Evolutionary conservation across 2,329 filamentous ascomycete genomes (phyloP).

Genomic region (Neofusicoccum sp.): DNA sequence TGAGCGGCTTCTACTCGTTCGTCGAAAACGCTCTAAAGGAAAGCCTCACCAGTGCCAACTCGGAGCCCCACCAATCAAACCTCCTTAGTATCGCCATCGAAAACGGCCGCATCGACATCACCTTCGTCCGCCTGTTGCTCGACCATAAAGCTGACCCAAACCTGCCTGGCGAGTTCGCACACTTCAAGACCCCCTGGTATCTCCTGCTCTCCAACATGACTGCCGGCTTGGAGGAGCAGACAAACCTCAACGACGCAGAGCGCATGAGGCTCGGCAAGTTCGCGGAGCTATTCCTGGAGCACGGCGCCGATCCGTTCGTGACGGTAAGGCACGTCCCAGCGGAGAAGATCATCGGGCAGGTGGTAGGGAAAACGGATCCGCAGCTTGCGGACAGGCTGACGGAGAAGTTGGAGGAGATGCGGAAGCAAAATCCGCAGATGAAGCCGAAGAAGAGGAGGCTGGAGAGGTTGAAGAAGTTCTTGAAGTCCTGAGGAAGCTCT

Average conservation of each 20-base stretch:
- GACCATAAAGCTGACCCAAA: not conserved
- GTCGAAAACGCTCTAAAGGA: not conserved
- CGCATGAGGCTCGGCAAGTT: not conserved
- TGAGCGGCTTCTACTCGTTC: conserved; percentile 2
- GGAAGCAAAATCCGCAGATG: not conserved
- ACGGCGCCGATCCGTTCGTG: not conserved
- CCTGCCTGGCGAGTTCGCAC: not conserved
- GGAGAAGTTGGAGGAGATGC: not conserved
- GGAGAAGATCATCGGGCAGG: not conserved
- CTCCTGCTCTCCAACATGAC: not conserved
- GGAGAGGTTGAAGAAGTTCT: conserved; percentile 4
- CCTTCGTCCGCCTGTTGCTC: not conserved
- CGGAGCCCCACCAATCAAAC: not conserved
- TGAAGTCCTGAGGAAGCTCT: not conserved
- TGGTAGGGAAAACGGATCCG: not conserved
- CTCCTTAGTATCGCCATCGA: not conserved
- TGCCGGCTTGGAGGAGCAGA: not conserved
- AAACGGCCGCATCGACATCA: not conserved
- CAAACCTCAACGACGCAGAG: not conserved
- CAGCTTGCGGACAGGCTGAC: not conserved
- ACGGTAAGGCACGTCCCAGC: not conserved
- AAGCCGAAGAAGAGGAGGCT: not conserved
- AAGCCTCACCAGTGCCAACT: not conserved
- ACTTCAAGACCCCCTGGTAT: conserved; percentile 7
- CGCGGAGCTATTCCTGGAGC: not conserved